These are phyloP conservation scores for Claviceps fusiformis DNA, from an alignment of 2,329 filamentous ascomycete species.

Conservation along the genomic window DNA sequence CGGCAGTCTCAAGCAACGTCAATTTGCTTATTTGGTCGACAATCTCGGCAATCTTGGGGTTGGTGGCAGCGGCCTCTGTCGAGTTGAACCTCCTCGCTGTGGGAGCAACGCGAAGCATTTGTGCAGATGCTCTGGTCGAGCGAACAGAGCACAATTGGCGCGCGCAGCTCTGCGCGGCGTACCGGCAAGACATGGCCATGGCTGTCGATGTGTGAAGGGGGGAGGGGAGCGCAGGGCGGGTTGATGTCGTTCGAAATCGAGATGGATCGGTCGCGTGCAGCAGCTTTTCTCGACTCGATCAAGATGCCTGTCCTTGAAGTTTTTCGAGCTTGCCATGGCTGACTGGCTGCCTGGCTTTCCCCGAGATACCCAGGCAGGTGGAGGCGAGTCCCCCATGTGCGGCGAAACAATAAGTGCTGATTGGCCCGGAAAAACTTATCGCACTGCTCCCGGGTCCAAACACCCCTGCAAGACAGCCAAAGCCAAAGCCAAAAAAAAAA, in stretches of 20 bases:
- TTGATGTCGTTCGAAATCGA: not conserved
- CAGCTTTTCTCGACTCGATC: slow-evolving; percentile 7
- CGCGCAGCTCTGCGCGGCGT: slow-evolving; percentile 50
- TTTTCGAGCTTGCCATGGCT: slow-evolving; percentile 24
- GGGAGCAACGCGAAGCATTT: slow-evolving; percentile 30
- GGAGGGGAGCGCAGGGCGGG: slow-evolving; percentile 9
- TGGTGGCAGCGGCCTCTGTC: slow-evolving; percentile 55
- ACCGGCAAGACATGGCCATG: slow-evolving; percentile 52
- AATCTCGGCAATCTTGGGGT: slow-evolving; percentile 87
- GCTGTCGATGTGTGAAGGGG: slow-evolving; percentile 15
- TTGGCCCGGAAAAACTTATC: slow-evolving; percentile 25
- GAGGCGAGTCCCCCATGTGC: not conserved
- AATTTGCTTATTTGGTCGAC: slow-evolving; percentile 98
- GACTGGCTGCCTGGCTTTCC: not conserved
- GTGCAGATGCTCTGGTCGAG: slow-evolving; percentile 33
- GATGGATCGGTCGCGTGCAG: slow-evolving; percentile 9
- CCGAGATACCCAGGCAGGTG: not conserved
- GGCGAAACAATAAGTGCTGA: slow-evolving; percentile 9
- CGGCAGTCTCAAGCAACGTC: slow-evolving; percentile 92
- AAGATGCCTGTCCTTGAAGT: slow-evolving; percentile 20
- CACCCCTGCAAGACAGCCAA: slow-evolving; percentile 15
- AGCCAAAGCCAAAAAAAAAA: slow-evolving; percentile 27
- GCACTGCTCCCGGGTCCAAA: slow-evolving; percentile 16
- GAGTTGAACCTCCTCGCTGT: slow-evolving; percentile 72
- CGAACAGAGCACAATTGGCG: slow-evolving; percentile 42